These are phyloP conservation scores for Paracoccidioides lutzii DNA, from an alignment of 2,329 filamentous ascomycete species.

Conservation along the genomic window DNA sequence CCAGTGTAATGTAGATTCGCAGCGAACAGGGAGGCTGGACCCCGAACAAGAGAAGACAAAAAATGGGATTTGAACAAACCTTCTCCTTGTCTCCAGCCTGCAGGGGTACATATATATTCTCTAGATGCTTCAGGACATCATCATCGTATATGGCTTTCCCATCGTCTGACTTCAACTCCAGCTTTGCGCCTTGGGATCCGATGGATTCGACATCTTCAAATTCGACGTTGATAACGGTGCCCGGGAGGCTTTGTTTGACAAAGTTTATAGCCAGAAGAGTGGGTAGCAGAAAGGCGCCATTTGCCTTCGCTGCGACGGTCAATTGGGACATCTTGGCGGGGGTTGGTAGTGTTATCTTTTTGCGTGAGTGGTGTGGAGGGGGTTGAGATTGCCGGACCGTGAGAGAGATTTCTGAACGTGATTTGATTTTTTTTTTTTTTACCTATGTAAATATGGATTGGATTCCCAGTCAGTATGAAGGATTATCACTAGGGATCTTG, in stretches of 20 bases:
- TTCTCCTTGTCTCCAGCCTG: slow-evolving; percentile 10
- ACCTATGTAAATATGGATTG: not conserved
- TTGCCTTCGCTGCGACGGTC: slow-evolving; percentile 12
- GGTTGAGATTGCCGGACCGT: not conserved
- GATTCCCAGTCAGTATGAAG: not conserved
- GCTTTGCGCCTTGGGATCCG: slow-evolving; percentile 7
- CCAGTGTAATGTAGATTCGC: not conserved
- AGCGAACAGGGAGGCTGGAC: not conserved
- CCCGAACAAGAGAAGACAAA: not conserved
- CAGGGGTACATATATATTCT: slow-evolving; percentile 8
- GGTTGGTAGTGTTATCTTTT: not conserved
- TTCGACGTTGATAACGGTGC: slow-evolving; percentile 5
- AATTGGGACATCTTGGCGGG: slow-evolving; percentile 6
- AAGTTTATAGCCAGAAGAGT: slow-evolving; percentile 10
- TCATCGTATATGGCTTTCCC: slow-evolving; percentile 11
- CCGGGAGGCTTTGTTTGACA: slow-evolving; percentile 8
- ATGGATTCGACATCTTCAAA: slow-evolving; percentile 12
- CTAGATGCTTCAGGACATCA: slow-evolving; percentile 10
- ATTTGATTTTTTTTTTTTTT: not conserved
- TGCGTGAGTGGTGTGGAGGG: not conserved
- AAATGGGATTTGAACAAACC: slow-evolving; percentile 5
- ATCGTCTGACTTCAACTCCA: slow-evolving; percentile 9
- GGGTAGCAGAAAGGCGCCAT: slow-evolving; percentile 9
- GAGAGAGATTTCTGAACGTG: not conserved
- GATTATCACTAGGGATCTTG: not conserved